Percentiles rank a stretch among this genome's conserved stretches.
Evolutionary conservation across 2,329 filamentous ascomycete genomes (phyloP).

Genomic region (Alternaria brassicicola): DNA sequence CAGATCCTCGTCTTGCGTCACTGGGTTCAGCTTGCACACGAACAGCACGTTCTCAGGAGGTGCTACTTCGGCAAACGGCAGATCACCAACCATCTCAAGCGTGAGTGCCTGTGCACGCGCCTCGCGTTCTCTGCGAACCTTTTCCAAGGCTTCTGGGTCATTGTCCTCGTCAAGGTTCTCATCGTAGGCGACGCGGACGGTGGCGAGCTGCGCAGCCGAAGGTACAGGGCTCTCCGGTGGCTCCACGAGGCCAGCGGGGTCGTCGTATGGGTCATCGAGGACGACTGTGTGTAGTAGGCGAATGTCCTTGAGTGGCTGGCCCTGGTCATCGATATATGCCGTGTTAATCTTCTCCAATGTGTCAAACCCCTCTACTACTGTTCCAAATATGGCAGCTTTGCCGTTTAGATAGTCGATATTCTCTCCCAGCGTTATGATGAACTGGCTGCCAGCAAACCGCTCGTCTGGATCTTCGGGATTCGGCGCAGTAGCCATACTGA

Average conservation of each 20-base stretch:
- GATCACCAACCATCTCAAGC: slow-evolving; percentile 95
- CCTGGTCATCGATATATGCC: slow-evolving; percentile 83
- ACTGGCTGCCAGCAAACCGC: slow-evolving; percentile 86
- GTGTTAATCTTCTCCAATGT: slow-evolving; percentile 91
- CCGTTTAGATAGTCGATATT: slow-evolving; percentile 89
- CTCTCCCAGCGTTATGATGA: slow-evolving; percentile 88
- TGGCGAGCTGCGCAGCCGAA: slow-evolving; percentile 83
- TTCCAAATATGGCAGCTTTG: slow-evolving; percentile 93
- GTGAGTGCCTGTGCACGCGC: slow-evolving; percentile 93
- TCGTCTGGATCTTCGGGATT: slow-evolving; percentile 77
- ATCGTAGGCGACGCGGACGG: slow-evolving; percentile 89
- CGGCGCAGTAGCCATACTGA: slow-evolving; percentile 95
- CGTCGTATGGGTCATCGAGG: slow-evolving; percentile 88
- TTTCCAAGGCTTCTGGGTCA: slow-evolving; percentile 81
- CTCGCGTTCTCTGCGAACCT: slow-evolving; percentile 81
- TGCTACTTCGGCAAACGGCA: slow-evolving; percentile 96
- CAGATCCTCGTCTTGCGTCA: slow-evolving; percentile 92
- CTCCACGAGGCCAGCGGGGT: slow-evolving; percentile 76
- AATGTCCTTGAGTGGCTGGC: slow-evolving; percentile 90
- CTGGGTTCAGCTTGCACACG: slow-evolving; percentile 97
- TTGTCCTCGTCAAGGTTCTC: slow-evolving; percentile 78
- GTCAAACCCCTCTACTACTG: slow-evolving; percentile 95
- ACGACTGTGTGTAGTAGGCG: slow-evolving; percentile 91
- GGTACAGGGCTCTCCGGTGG: slow-evolving; percentile 82
- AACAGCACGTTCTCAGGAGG: slow-evolving; percentile 97